A percentile compares a stretch with the other conserved stretches of the same genome.
phyloP scores from a whole-genome alignment of 1,139 yeast genomes.

The Suzukiozyma palmioleophila region DNA sequence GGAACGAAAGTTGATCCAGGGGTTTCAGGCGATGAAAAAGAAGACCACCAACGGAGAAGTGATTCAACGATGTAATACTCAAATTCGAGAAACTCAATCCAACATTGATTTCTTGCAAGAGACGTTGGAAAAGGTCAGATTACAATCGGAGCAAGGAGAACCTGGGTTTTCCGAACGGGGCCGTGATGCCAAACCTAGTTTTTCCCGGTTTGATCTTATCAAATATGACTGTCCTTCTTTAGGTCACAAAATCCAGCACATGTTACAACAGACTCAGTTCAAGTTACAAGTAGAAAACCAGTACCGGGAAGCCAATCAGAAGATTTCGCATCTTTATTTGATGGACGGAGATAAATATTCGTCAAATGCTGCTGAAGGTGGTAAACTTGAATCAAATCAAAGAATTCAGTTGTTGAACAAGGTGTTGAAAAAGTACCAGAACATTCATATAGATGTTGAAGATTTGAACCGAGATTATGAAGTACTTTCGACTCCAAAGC shows the following conservation, averaged over 20 bases:
- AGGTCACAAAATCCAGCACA: conserved; percentile 92
- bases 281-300: conserved; percentile 91
- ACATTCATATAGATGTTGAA: conserved; percentile 73
- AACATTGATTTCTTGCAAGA: conserved; percentile 85
- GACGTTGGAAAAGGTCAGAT: conserved; percentile 60
- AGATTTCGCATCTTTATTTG: conserved; percentile 77
- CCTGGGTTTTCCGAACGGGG: conserved; percentile 9
- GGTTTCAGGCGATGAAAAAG: conserved; percentile 76
- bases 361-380: conserved; percentile 85
- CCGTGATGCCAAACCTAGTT: conserved; percentile 31
- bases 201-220: conserved; percentile 72
- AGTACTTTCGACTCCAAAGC: conserved; percentile 60
- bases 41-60: conserved; percentile 76
- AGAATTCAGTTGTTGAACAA: conserved; percentile 80
- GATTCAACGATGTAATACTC: conserved; percentile 86
- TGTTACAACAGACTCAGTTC: conserved; percentile 92
- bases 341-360: conserved; percentile 88
- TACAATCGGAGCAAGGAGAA: conserved; percentile 20
- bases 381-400: conserved; percentile 77
- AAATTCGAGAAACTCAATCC: conserved; percentile 85
- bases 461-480: conserved; percentile 63
- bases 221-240: conserved; percentile 92
- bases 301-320: conserved; percentile 88
- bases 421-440: conserved; percentile 82
- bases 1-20: conserved; percentile 81